Base-by-base conservation (phyloP, 495 filamentous ascomycete genomes). In the Aspergillus ostianus region DNA sequence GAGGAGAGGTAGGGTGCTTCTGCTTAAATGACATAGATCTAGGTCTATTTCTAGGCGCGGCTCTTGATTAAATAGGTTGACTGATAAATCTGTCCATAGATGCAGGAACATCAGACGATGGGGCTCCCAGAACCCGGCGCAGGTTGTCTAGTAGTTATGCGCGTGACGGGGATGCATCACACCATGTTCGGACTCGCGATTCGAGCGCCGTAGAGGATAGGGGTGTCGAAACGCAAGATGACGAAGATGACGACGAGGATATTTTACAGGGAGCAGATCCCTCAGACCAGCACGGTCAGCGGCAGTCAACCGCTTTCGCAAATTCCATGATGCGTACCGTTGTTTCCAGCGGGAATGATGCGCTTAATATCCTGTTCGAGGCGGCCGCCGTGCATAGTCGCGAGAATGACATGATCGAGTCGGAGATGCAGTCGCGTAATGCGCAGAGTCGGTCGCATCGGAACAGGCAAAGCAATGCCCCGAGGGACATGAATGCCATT, bases 321-420 rank as follows among this genome's bases (percentile, higher is more conserved):
- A 80, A 61, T 55, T 77, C 77, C 6, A 76, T 80, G 72, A 79
- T 80, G 77, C 74, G 76, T 1, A 79, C 77, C 19, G 76, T 80
- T 8, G 77, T 80, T 17, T 74, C 77, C 6, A 79, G 75, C 56
- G 79, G 79, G 15, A 82, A 81, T 63, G 80, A 83, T 70, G 80
- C 80, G 18, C 67, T 83, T 12, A 82, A 82, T 57, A 78, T 83
- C 47, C 67, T 83, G 5, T 83, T 82, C 56, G 79, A 83, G 61
- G 80, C 79, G 10, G 80, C 80, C 8, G 75, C 77, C 26, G 73
- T 67, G 7, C 74, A 75, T 52, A 67, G 60, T 45, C 67, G 72
- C 41, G 74, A 73, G 36, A 63, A 67, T 17, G 59, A 56, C 5
- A 36, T 55, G 0, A 61, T 57, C 49, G 69, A 69, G 20, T 54